phyloP scores from a whole-genome alignment of 2,329 filamentous ascomycete species.

The Tolypocladium endophyticum region DNA sequence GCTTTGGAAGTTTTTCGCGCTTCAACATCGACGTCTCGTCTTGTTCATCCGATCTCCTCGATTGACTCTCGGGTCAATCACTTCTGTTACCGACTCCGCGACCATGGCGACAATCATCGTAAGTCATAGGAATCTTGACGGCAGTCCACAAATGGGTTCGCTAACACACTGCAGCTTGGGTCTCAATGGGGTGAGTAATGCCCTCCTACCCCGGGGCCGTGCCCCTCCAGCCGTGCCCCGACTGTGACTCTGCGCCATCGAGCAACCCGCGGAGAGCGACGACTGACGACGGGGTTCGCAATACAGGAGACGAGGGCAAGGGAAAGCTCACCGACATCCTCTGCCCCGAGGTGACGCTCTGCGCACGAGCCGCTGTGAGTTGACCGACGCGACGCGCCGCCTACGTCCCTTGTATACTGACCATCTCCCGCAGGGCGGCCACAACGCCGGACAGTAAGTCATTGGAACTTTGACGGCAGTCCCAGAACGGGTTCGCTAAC shows the following conservation, averaged over 20 bases:
- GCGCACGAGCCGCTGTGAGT: constrained; percentile 21
- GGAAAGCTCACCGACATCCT: constrained; percentile 26
- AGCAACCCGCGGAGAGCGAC: not conserved
- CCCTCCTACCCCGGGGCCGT: no score
- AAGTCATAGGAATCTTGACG: no score
- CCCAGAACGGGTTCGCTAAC: no score
- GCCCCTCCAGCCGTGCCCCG: no score
- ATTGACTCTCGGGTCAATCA: not conserved
- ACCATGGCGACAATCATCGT: constrained; percentile 21
- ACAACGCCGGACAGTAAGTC: constrained; percentile 19
- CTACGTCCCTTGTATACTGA: constrained; percentile 10
- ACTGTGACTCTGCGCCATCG: no score
- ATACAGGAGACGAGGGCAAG: constrained; percentile 25
- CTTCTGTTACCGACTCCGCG: not conserved
- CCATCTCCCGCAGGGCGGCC: constrained; percentile 13
- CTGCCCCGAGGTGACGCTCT: constrained; percentile 18
- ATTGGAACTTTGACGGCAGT: no score
- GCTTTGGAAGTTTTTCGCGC: not conserved
- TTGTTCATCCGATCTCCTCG: not conserved
- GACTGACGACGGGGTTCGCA: not conserved
- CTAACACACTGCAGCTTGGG: no score
- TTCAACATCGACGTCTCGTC: not conserved
- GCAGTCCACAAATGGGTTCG: no score
- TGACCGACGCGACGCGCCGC: constrained; percentile 6
- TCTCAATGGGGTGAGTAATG: constrained; percentile 26